These are phyloP conservation scores for Blastobotrys proliferans DNA, from an alignment of 1,139 yeast genomes.

Conservation along the genomic window DNA sequence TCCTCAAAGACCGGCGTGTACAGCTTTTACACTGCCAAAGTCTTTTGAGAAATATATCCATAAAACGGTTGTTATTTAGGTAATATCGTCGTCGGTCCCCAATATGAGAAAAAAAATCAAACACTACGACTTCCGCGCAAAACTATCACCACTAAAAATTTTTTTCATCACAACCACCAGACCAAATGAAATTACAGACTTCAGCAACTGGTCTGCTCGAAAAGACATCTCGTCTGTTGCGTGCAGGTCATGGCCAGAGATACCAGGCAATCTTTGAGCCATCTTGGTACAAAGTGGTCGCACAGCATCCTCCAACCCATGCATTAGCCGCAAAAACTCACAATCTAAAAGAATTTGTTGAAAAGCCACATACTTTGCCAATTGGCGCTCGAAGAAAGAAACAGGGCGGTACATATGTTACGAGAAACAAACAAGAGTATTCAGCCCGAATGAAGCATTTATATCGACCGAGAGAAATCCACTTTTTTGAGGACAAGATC, in stretches of 20 bases:
- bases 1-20: constrained; percentile 2
- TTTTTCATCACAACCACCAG: constrained; percentile 9
- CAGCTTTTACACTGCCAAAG: constrained; percentile 8
- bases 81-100: neutral
- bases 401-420: constrained; percentile 43
- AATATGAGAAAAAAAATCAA: too few relatives aligned
- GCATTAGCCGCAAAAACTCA: constrained; percentile 49
- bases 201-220: constrained; percentile 69
- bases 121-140: too few relatives aligned
- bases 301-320: constrained; percentile 70
- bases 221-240: constrained; percentile 37
- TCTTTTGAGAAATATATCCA: constrained; percentile 9
- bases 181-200: constrained; percentile 59
- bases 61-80: neutral
- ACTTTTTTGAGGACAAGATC: constrained; percentile 75
- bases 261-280: constrained; percentile 57
- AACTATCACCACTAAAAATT: constrained; percentile 5
- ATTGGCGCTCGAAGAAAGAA: constrained; percentile 17
- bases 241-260: constrained; percentile 20
- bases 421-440: constrained; percentile 40
- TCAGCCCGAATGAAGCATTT: constrained; percentile 37
- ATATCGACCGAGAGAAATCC: constrained; percentile 58
- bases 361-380: constrained; percentile 14
- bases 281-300: constrained; percentile 82
- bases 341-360: constrained; percentile 38